Base-by-base conservation (phyloP, 495 filamentous ascomycete species). In the Hypoxylon rickii region DNA sequence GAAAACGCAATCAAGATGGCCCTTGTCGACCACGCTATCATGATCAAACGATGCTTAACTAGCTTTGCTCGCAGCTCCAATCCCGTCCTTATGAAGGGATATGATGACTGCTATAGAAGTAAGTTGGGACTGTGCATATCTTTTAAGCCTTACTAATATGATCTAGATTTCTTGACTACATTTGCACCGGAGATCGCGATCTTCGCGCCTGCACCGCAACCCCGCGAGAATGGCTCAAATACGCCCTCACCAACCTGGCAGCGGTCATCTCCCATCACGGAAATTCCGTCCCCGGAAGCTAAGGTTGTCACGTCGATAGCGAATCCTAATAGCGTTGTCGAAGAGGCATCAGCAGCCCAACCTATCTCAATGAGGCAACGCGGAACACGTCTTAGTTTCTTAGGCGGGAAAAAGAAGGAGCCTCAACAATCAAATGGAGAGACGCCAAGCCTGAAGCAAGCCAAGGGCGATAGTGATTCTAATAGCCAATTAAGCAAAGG, bases 1-100 rank as follows among this genome's bases (percentile, higher is more conserved):
- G 83, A 93, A 59, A 90, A 86, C 57, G 91, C 95, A 15, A 84
- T 98, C 44, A 87, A 86, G 56, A 86, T 89, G 52, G 90, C 90
- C 15, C 78, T 98, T 33, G 79, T 95, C 42, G 94, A 98, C 65
- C 92, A 98, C 65, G 90, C 90, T 3, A 79, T 92, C 34, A 83
- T 87, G 58, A 84, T 97, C 66, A 92, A 92, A 74, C 85, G 90
- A 50, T 91, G 89, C 58, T 68, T 98, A 44, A 77, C 81, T 7
- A 79, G 87, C 47, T 90, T 88, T 66, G 24, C 83, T 75, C 64
- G 81, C 78, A 80, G 83, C 81, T 56, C 76, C 80, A 63, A 78
- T 65, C 63, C 78, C 66, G 51, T 68, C 58, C 73, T 76, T 59
- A 63, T 61, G 16, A 58, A 67, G 47, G 66, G 65, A 44, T 57